Conservation (phyloP, 2,329 filamentous ascomycete species). For the Nemania diffusa region DNA sequence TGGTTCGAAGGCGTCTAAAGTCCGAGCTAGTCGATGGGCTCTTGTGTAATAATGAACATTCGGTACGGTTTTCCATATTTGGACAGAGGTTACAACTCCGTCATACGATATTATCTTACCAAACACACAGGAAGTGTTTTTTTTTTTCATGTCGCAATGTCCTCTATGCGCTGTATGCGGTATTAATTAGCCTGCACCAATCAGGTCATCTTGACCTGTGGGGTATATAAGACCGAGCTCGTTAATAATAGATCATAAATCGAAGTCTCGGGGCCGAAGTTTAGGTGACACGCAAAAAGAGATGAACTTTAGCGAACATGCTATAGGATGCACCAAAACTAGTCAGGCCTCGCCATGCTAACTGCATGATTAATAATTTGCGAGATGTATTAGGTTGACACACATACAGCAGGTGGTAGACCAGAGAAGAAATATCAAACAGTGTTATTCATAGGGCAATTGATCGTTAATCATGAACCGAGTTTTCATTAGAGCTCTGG, state of each 20-base stretch:
- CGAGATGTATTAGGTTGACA: too few species aligned
- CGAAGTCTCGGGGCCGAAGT: background rate
- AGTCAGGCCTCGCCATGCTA: background rate
- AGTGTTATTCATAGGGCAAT: too few species aligned
- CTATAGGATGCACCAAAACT: background rate
- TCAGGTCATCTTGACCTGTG: background rate
- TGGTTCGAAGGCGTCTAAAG: background rate
- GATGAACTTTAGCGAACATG: background rate
- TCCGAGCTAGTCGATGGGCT: background rate
- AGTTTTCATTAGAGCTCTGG: too few species aligned
- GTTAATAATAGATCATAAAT: background rate
- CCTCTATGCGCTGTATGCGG: too few species aligned
- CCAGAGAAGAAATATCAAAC: too few species aligned
- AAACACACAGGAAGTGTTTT: background rate
- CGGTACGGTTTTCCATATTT: background rate
- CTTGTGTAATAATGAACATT: background rate
- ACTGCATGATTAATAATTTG: too few species aligned
- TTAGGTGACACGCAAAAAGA: background rate
- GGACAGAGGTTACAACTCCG: background rate
- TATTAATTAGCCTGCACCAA: background rate
- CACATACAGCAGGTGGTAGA: too few species aligned
- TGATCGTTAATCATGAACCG: too few species aligned
- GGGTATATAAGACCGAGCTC: background rate
- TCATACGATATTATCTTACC: background rate
- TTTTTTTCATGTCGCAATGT: too few species aligned